Evolutionary conservation across 495 filamentous ascomycete genomes (phyloP), one percentile per base, ranked within the genome.

Genomic region (Peziza echinospora): DNA sequence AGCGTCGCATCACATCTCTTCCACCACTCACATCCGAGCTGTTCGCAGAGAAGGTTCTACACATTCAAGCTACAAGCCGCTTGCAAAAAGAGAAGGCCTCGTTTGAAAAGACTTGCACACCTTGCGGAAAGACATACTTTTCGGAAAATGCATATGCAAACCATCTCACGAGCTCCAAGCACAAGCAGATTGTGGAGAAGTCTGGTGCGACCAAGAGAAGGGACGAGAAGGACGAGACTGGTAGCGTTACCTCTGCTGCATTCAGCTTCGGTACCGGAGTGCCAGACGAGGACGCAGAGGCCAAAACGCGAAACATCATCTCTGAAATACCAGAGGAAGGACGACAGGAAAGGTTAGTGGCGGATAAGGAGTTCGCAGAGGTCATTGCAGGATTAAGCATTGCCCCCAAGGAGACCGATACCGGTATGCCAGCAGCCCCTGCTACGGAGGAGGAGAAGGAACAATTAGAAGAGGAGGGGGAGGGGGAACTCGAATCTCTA

Each of bases 21-120:
- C 86, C 89, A 17, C 91, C 89, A 0, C 80, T 97, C 21, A 75
- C 85, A 11, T 87, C 87, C 26, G 87, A 96, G 60, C 68, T 80
- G 5, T 97, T 97, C 63, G 82, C 84, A 56, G 89, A 97, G 52
- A 96, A 94, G 63, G 91, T 96, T 26, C 67, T 96, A n/a, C 82
- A 82, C 51, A 85, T 84, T 47, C 82, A 93, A 58, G 84, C 84
- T 24, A 73, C 73, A 5, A 77, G 84, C 5, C 78, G 73, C 11
- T 80, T 84, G 10, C 82, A 84, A 44, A 84, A 83, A 40, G 81
- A 84, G 44, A 84, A 82, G 64, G 91, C 86, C 17, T 76, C 84
- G 2, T 97, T 83, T 59, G 83, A 93, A 58, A 86, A 77, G 53
- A 61, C 67, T 11, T 97, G 89, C 60, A 66, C 73, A 3, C 73